These are phyloP conservation scores for Trypanosoma avium DNA, from an alignment of 208 protist genomes.

Conservation along the genomic window DNA sequence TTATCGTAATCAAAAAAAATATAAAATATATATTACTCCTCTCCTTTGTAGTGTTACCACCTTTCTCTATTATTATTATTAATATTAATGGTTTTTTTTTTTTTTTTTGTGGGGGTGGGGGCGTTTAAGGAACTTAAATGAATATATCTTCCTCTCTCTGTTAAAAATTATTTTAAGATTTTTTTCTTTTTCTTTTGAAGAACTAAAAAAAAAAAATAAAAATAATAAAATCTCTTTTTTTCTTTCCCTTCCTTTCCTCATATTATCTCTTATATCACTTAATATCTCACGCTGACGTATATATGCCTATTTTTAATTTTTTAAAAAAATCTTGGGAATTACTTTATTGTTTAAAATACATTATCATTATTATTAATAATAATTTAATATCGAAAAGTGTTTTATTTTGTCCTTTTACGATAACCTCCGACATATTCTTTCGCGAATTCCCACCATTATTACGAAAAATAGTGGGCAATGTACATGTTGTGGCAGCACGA, in stretches of 20 bases:
- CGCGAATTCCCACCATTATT: constrained; percentile 48
- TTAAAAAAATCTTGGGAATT: too few relatives aligned
- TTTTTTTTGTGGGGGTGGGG: background rate
- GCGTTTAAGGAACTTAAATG: too few relatives aligned
- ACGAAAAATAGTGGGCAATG: constrained; percentile 27
- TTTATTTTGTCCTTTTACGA: constrained; percentile 51
- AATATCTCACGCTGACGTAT: too few relatives aligned
- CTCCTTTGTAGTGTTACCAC: constrained; percentile 6
- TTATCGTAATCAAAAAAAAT: background rate
- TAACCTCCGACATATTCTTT: constrained; percentile 51
- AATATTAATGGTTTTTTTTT: constrained; percentile 5
- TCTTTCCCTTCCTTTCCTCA: constrained; percentile 14
- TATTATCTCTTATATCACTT: too few relatives aligned
- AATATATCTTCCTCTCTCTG: constrained; percentile 47
- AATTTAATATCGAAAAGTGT: constrained; percentile 32
- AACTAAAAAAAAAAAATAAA: too few relatives aligned
- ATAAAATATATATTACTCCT: background rate
- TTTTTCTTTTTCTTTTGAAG: constrained; percentile 47
- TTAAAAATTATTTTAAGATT: constrained; percentile 20
- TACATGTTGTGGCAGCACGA: constrained; percentile 64
- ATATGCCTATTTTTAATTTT: too few relatives aligned
- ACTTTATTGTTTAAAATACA: too few relatives aligned
- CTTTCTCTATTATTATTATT: background rate
- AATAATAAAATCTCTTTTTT: too few relatives aligned
- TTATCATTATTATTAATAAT: too few relatives aligned